Base-by-base conservation (phyloP, 306 rosid species). In the Phaseolus lunatus region DNA sequence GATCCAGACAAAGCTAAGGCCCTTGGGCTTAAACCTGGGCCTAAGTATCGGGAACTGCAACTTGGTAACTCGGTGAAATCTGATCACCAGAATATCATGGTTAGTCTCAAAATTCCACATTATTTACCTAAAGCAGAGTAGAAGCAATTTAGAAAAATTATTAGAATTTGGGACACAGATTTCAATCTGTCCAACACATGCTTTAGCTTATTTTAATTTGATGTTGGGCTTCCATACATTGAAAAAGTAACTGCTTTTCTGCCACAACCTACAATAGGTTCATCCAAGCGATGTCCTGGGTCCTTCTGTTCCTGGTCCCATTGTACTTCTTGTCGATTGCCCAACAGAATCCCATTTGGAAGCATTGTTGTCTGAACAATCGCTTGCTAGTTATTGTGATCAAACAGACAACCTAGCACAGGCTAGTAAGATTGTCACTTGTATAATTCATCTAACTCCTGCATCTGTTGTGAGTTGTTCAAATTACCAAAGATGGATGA, bases 251-350 rank as follows among this genome's bases (percentile, higher is more conserved):
- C 50, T 49, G 19, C 70, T 79, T 78, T 74, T 58, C 76, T 76
- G 33, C 33, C 73, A 31, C 49, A 67, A 83, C 85, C 41, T 75
- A 44, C 44, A 67, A 83, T 85, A 95, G 98, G 89, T 95, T 85
- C 86, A 88, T 84, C 97, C 98, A 83, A 86, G 92, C 84, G 98
- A 95, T 88, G 97, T 95, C 71, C 64, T 95, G 89, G 97, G 72
- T 54, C 93, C 97, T 63, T 92, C 98, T 24, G 82, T 86, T 83
- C 97, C 98, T 62, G 98, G 98, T 75, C 98, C 98, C 44, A 67
- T 89, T 81, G 98, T 95, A 62, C 82, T 95, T n/a, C 88, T 95
- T 53, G 93, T 95, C 2, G 98, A 95, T 77, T 92, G 98, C 84
- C 98, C 97, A 11, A 87, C 96, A 9, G 92, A 86, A 76, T 86